phyloP scores from a whole-genome alignment of 257 asterid genomes.

The Linderniella brevidens region DNA sequence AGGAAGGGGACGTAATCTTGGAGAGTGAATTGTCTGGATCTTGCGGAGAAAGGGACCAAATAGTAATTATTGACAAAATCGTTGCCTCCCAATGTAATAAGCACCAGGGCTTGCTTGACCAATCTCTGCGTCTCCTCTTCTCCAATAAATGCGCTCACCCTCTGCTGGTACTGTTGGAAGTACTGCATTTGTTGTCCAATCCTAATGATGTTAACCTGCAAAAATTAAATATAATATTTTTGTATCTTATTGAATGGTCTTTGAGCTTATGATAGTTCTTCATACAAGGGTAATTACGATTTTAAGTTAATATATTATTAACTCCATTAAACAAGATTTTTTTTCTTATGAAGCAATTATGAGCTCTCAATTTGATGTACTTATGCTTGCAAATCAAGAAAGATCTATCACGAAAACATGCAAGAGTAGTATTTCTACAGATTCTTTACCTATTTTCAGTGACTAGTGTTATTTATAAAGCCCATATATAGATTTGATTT shows the following conservation, averaged over 20 bases:
- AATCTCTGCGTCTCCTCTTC: not conserved
- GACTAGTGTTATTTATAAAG: too few relatives aligned
- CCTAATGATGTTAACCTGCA: not conserved
- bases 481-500: too few relatives aligned
- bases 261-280: too few relatives aligned
- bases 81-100: conserved; percentile 1
- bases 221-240: not conserved
- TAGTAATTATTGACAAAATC: conserved; percentile 2
- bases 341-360: too few relatives aligned
- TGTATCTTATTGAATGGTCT: not conserved
- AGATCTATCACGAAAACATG: too few relatives aligned
- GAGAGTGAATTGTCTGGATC: not conserved
- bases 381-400: too few relatives aligned
- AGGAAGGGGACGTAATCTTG: conserved; percentile 1
- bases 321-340: too few relatives aligned
- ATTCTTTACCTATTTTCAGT: too few relatives aligned
- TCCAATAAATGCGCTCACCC: not conserved
- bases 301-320: too few relatives aligned
- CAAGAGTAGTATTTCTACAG: too few relatives aligned
- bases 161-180: not conserved
- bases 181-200: not conserved
- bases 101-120: conserved; percentile 2
- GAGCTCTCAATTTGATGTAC: too few relatives aligned
- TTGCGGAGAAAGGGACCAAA: conserved; percentile 1
- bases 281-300: not conserved